Evolutionary conservation across 2,329 filamentous ascomycete species (phyloP).

Genomic region (Penicillium sp.): DNA sequence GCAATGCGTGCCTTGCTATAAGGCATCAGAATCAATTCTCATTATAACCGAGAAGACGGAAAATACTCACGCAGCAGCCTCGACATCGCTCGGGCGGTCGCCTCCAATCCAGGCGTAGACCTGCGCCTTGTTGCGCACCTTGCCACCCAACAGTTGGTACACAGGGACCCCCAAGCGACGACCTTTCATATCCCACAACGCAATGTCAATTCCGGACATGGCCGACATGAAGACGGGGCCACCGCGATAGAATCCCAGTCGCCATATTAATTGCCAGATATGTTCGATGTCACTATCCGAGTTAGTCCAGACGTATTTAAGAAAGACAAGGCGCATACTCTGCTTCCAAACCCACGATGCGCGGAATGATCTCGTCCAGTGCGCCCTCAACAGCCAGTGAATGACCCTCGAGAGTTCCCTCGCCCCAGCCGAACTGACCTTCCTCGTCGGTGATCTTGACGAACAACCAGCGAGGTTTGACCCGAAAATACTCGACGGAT

Average conservation of each 20-base stretch:
- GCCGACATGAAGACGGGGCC: constrained; percentile 80
- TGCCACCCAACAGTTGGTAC: constrained; percentile 72
- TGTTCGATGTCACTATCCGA: constrained; percentile 69
- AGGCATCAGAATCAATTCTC: not conserved
- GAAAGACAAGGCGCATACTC: constrained; percentile 51
- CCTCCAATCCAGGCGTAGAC: constrained; percentile 81
- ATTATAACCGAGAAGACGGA: not conserved
- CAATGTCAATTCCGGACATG: constrained; percentile 73
- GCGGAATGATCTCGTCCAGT: constrained; percentile 62
- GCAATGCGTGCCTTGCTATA: constrained; percentile 44
- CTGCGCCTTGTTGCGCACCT: constrained; percentile 65
- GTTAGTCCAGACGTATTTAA: not conserved
- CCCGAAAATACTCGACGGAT: constrained; percentile 69
- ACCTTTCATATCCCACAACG: constrained; percentile 76
- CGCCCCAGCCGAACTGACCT: constrained; percentile 69
- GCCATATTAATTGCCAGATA: constrained; percentile 73
- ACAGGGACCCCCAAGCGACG: constrained; percentile 64
- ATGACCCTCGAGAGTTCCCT: constrained; percentile 72
- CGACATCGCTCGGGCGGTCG: constrained; percentile 67
- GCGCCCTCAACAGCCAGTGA: constrained; percentile 72
- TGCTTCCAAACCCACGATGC: constrained; percentile 66
- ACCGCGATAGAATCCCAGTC: constrained; percentile 71
- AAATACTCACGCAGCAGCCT: constrained; percentile 48
- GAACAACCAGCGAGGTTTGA: constrained; percentile 74
- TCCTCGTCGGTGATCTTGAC: constrained; percentile 73